A percentile compares a stretch with the other conserved stretches of the same genome.
Evolutionary conservation across 2,329 filamentous ascomycete genomes (phyloP).

Genomic region (Cercospora zeina): DNA sequence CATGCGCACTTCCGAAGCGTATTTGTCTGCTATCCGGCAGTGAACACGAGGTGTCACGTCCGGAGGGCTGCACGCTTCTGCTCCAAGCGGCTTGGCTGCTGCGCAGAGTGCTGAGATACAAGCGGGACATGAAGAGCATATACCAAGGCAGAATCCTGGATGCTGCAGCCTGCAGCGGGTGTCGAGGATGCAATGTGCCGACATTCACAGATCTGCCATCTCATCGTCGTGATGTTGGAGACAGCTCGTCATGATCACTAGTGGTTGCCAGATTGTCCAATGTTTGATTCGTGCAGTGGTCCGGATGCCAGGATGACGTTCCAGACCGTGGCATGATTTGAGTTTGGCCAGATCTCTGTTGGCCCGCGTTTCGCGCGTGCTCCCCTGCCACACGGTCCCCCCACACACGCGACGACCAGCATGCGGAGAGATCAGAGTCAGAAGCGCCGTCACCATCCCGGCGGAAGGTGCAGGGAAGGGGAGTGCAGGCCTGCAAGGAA

Average conservation of each 20-base stretch:
- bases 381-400: neutral
- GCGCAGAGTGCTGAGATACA: constrained; percentile 1
- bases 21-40: constrained; percentile 1
- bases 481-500: constrained; percentile 8
- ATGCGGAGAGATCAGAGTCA: constrained; percentile 20
- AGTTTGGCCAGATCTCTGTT: constrained; percentile 22
- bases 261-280: neutral
- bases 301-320: constrained; percentile 9
- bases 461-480: constrained; percentile 2
- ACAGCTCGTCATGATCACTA: neutral
- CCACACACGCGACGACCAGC: constrained; percentile 12
- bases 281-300: neutral
- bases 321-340: constrained; percentile 8
- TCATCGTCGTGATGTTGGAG: neutral
- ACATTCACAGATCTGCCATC: neutral
- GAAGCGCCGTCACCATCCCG: constrained; percentile 15
- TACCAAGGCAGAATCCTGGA: constrained; percentile 17
- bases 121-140: neutral
- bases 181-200: neutral
- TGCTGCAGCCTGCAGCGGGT: neutral
- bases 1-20: neutral
- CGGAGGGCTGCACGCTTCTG: neutral
- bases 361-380: constrained; percentile 17
- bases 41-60: constrained; percentile 10
- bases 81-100: constrained; percentile 4